phyloP scores from a whole-genome alignment of 768 basidiomycete genomes.

The Pholiota molesta region DNA sequence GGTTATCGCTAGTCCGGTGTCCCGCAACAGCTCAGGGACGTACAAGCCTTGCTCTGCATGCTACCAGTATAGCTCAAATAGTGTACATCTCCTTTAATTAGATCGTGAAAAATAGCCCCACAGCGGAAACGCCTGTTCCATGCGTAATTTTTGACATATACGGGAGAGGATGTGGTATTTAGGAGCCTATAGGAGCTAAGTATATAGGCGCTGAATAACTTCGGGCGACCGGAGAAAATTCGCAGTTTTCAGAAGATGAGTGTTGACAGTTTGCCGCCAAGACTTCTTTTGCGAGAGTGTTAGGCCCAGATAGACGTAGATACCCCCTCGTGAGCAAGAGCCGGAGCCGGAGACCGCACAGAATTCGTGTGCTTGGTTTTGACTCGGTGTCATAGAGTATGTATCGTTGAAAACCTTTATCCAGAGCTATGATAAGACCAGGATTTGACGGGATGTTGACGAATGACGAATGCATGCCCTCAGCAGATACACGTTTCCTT shows the following conservation, averaged over 20 bases:
- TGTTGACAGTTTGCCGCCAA: background rate
- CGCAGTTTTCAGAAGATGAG: background rate
- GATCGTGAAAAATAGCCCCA: background rate
- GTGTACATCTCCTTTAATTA: constrained; percentile 1
- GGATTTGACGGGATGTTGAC: background rate
- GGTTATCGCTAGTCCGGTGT: background rate
- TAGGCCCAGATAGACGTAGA: background rate
- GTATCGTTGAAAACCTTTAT: background rate
- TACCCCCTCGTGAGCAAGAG: background rate
- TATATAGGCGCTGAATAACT: background rate
- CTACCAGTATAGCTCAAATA: background rate
- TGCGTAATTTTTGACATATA: background rate
- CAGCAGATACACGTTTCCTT: too few species aligned
- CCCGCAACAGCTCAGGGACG: background rate
- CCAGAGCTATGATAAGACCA: background rate
- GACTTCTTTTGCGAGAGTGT: background rate
- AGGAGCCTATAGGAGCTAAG: background rate
- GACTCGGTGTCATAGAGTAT: background rate
- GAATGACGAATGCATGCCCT: background rate
- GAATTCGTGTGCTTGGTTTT: background rate
- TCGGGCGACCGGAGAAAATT: background rate
- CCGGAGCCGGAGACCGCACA: background rate
- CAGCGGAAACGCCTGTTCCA: background rate
- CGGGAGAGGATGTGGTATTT: background rate
- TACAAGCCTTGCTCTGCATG: background rate